Conservation (phyloP, 495 filamentous ascomycete genomes). For the Bathelium albidoporum region DNA sequence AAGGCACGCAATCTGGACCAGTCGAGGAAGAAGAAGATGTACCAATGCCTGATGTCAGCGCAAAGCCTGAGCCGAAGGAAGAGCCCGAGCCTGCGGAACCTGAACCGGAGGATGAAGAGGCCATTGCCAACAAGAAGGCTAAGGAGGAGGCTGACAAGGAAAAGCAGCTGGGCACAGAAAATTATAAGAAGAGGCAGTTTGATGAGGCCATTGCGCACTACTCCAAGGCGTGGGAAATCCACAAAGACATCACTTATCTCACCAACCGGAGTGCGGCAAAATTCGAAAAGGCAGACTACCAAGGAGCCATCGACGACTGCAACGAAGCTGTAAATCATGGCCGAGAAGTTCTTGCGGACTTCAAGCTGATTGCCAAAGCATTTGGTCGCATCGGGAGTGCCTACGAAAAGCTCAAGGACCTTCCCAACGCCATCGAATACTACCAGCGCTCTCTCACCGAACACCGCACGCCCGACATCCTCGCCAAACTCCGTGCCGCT, state of each 20-base stretch:
- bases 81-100: constrained; percentile 52
- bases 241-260: constrained; percentile 95
- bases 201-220: constrained; percentile 94
- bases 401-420: constrained; percentile 80
- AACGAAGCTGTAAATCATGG: constrained; percentile 83
- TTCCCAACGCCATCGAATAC: constrained; percentile 71
- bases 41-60: constrained; percentile 60
- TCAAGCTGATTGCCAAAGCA: constrained; percentile 92
- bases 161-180: constrained; percentile 87
- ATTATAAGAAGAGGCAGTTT: constrained; percentile 96
- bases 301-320: constrained; percentile 76
- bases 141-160: constrained; percentile 89
- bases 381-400: constrained; percentile 84
- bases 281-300: constrained; percentile 90
- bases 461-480: constrained; percentile 89
- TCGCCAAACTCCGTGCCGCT: constrained; percentile 84
- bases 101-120: constrained; percentile 68
- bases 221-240: constrained; percentile 81
- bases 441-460: constrained; percentile 92
- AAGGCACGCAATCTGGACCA: constrained; percentile 29
- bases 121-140: constrained; percentile 69
- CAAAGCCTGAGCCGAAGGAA: constrained; percentile 44
- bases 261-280: constrained; percentile 93
- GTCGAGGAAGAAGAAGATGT: constrained; percentile 57
- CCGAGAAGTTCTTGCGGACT: constrained; percentile 76